Conservation (phyloP, 495 filamentous ascomycete species). For the Hyaloscypha variabilis region DNA sequence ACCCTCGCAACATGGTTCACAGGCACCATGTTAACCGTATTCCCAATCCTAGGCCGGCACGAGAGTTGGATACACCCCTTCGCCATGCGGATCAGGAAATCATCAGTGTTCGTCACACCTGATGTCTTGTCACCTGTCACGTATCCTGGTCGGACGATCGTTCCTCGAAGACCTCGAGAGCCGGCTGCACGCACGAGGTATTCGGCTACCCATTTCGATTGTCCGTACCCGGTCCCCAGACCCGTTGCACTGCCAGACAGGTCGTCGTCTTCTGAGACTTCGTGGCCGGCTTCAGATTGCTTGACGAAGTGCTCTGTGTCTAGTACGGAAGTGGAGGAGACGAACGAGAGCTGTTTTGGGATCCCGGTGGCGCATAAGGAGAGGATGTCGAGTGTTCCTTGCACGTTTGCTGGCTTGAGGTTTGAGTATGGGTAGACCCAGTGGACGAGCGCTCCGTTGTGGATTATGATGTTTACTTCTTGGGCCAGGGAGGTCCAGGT, state of each 20-base stretch:
- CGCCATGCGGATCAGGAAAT: slow-evolving; percentile 87
- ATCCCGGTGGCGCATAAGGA: slow-evolving; percentile 74
- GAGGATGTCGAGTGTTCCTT: slow-evolving; percentile 77
- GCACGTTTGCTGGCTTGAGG: slow-evolving; percentile 77
- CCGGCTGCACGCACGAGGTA: slow-evolving; percentile 83
- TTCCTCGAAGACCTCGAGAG: slow-evolving; percentile 70
- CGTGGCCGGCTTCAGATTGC: slow-evolving; percentile 54
- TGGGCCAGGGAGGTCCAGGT: slow-evolving; percentile 65
- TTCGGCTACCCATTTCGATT: slow-evolving; percentile 85
- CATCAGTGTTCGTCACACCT: slow-evolving; percentile 82
- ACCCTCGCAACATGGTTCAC: slow-evolving; percentile 82
- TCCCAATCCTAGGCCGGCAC: slow-evolving; percentile 73
- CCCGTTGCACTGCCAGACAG: slow-evolving; percentile 65
- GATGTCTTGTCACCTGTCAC: slow-evolving; percentile 73
- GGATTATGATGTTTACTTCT: slow-evolving; percentile 78
- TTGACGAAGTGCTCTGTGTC: slow-evolving; percentile 81
- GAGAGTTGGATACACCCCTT: slow-evolving; percentile 87
- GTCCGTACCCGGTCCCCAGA: slow-evolving; percentile 85
- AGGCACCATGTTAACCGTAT: slow-evolving; percentile 90
- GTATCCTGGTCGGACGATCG: slow-evolving; percentile 85
- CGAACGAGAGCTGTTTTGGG: slow-evolving; percentile 80
- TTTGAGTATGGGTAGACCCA: slow-evolving; percentile 84
- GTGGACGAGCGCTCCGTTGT: slow-evolving; percentile 88
- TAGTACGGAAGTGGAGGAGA: slow-evolving; percentile 83
- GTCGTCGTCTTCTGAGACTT: slow-evolving; percentile 66